Evolutionary conservation across 108 stramenopile species (phyloP), one percentile per base, ranked within the genome.

Genomic region (Hondaea fermentalgiana): DNA sequence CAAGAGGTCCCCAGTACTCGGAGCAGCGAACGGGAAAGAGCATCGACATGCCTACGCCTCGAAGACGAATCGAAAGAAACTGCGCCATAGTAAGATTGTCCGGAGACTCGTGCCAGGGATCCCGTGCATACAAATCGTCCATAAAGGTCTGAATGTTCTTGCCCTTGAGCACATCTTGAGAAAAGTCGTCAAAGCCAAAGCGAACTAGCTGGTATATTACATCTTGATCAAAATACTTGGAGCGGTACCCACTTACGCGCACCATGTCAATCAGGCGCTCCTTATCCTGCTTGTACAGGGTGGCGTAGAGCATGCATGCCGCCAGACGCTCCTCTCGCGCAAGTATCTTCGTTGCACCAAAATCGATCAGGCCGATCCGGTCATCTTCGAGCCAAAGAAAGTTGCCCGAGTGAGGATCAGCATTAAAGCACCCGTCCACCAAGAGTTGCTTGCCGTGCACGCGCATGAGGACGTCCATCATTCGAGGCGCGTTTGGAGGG

Each of bases 111-210:
- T 83, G 51, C 76, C 76, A 83, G 19, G 76, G 76, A 23, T 83
- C 76, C 12, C 76, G 45, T 0, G 76, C 76, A 23, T 83, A 83
- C 0, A 83, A 23, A 35, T 83, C 76, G 51, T 83, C 76, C 76
- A 83, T 83, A 28, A 83, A 83, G 4, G 45, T 47, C 51, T 83
- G 76, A 45, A 83, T 21, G 28, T 83, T 83, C 28, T 83, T 83
- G 76, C 51, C 76, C 76, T 83, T 47, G 23, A 83, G 51, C 12
- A 83, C 76, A 6, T 83, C 76, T 35, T 83, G 45, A 12, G 49
- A 47, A 83, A 83, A 83, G 28, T 47, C 51, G 51, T 83, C 76
- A 53, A 53, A 83, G 76, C 76, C 76, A 83, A 83, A 83, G 51
- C 76, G 76, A 83, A 83, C 23, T 4, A 83, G 28, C 14, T 83